phyloP scores from a whole-genome alignment of 2,329 filamentous ascomycete species.

The Aspergillus sclerotialis region DNA sequence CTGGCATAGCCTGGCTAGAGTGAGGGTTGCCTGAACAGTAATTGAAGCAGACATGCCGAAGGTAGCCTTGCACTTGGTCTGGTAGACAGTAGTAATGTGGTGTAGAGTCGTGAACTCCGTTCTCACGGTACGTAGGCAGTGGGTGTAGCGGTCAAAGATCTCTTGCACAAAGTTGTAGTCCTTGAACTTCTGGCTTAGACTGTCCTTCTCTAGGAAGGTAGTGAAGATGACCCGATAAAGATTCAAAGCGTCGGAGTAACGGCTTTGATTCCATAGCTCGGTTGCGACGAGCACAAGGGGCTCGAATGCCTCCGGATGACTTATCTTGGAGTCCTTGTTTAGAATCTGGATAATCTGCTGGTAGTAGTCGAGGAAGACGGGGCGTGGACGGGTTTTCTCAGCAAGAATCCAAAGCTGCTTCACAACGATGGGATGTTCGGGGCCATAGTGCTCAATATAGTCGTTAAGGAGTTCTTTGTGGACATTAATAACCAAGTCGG shows the following conservation, averaged over 20 bases:
- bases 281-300: slow-evolving; percentile 30
- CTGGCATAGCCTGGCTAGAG: slow-evolving; percentile 31
- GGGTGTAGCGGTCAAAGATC: slow-evolving; percentile 28
- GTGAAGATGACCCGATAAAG: background rate
- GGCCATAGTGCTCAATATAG: slow-evolving; percentile 28
- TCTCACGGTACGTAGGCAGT: slow-evolving; percentile 27
- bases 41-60: slow-evolving; percentile 30
- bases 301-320: slow-evolving; percentile 32
- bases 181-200: slow-evolving; percentile 20
- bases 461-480: slow-evolving; percentile 35
- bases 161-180: slow-evolving; percentile 26
- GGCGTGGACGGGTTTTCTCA: slow-evolving; percentile 28
- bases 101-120: slow-evolving; percentile 25
- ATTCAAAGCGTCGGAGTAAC: slow-evolving; percentile 28
- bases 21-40: slow-evolving; percentile 29
- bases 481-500: slow-evolving; percentile 29
- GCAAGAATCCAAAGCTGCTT: slow-evolving; percentile 31
- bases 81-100: slow-evolving; percentile 28
- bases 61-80: slow-evolving; percentile 25
- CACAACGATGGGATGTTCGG: slow-evolving; percentile 28
- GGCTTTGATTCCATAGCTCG: slow-evolving; percentile 32
- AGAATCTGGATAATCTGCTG: slow-evolving; percentile 27
- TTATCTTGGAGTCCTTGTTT: slow-evolving; percentile 31
- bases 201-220: background rate
- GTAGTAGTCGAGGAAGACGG: slow-evolving; percentile 34